phyloP scores from a whole-genome alignment of 2,329 filamentous ascomycete genomes.

The Claviceps monticola region DNA sequence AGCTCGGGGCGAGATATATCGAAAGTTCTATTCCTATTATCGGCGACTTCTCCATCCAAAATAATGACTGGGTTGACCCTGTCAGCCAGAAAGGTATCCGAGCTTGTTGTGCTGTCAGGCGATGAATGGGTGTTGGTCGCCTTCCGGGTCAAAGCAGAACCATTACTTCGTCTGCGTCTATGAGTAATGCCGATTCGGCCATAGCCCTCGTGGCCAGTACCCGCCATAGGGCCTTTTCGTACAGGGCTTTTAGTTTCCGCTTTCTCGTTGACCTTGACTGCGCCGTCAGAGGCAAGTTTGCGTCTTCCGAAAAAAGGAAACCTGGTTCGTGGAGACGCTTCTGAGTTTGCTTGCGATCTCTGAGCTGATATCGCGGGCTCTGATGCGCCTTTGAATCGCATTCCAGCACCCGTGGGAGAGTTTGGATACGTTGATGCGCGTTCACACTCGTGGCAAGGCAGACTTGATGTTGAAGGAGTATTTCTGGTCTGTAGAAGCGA shows the following conservation, averaged over 20 bases:
- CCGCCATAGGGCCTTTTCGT: slow-evolving; percentile 65
- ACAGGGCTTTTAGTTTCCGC: slow-evolving; percentile 24
- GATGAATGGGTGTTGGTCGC: slow-evolving; percentile 31
- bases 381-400: slow-evolving; percentile 10
- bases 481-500: slow-evolving; percentile 16
- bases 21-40: slow-evolving; percentile 40
- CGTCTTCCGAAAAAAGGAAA: slow-evolving; percentile 70
- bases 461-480: slow-evolving; percentile 19
- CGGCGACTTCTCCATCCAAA: slow-evolving; percentile 46
- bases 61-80: slow-evolving; percentile 54
- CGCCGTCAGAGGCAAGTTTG: slow-evolving; percentile 44
- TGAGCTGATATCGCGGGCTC: slow-evolving; percentile 18
- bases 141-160: slow-evolving; percentile 31
- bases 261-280: slow-evolving; percentile 37
- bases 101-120: slow-evolving; percentile 35
- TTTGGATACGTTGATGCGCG: slow-evolving; percentile 2
- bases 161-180: slow-evolving; percentile 48
- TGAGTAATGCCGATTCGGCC: slow-evolving; percentile 48
- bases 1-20: slow-evolving; percentile 22
- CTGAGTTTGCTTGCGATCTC: slow-evolving; percentile 38
- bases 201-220: slow-evolving; percentile 89
- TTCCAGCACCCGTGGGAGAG: slow-evolving; percentile 7
- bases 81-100: slow-evolving; percentile 45
- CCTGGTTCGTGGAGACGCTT: slow-evolving; percentile 44
- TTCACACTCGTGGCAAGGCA: slow-evolving; percentile 12